phyloP scores from a whole-genome alignment of 2,329 filamentous ascomycete genomes.

The Aspergillus neotritici region DNA sequence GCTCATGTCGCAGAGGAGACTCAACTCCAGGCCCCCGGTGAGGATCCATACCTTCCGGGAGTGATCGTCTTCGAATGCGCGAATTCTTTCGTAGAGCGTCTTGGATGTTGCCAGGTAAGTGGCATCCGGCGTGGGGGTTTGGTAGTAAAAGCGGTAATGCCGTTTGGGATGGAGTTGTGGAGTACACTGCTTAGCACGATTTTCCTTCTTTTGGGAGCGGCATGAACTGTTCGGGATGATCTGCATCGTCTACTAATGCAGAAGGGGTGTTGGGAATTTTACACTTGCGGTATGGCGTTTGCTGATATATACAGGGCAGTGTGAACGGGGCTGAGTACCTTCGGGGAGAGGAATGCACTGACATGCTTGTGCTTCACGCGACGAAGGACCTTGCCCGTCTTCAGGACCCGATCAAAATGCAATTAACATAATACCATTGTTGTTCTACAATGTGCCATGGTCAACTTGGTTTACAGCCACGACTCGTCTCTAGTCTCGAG shows the following conservation, averaged over 20 bases:
- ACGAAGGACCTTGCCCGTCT: conserved; percentile 79
- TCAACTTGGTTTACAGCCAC: too few relatives aligned
- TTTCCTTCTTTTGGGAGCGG: too few relatives aligned
- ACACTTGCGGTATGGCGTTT: too few relatives aligned
- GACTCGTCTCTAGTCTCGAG: too few relatives aligned
- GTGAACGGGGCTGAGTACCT: too few relatives aligned
- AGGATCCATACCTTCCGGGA: conserved; percentile 51
- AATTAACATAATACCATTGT: too few relatives aligned
- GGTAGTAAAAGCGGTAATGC: conserved; percentile 53
- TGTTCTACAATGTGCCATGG: too few relatives aligned
- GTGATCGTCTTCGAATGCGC: conserved; percentile 46
- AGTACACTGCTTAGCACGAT: too few relatives aligned
- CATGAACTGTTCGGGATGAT: too few relatives aligned
- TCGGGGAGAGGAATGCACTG: conserved; percentile 11
- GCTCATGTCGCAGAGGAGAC: conserved; percentile 49
- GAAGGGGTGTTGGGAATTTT: too few relatives aligned
- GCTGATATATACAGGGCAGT: too few relatives aligned
- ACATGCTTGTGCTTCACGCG: conserved; percentile 93
- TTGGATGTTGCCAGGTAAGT: conserved; percentile 46
- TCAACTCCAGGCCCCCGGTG: conserved; percentile 49
- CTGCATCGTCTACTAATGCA: too few relatives aligned
- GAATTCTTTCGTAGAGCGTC: conserved; percentile 46
- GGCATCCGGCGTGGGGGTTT: conserved; percentile 50
- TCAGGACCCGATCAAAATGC: conserved; percentile 79
- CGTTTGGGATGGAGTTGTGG: conserved; percentile 17